These are phyloP conservation scores for Isoetes engelmannii DNA, from an alignment of 83 land plant species.

Conservation along the genomic window DNA sequence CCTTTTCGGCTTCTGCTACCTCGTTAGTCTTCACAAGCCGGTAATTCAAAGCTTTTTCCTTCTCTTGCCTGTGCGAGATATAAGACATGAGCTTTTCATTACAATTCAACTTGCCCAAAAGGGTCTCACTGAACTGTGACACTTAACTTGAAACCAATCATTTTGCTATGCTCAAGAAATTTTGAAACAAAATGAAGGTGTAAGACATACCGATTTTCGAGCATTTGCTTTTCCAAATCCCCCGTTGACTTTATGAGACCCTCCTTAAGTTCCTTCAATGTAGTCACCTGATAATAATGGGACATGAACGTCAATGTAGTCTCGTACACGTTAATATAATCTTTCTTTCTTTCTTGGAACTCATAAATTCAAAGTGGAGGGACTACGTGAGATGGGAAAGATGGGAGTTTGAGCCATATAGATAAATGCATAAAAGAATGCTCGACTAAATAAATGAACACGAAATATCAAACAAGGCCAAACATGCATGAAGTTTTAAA, in stretches of 20 bases:
- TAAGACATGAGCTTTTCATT: neutral
- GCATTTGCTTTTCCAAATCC: conserved; percentile 63
- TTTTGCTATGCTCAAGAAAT: neutral
- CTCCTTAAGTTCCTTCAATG: conserved; percentile 53
- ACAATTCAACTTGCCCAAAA: neutral
- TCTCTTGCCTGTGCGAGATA: conserved; percentile 45
- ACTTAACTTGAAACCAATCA: neutral
- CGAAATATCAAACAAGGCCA: neutral
- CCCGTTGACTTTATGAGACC: conserved; percentile 53
- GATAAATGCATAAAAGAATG: too few relatives aligned
- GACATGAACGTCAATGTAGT: too few relatives aligned
- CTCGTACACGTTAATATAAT: too few relatives aligned
- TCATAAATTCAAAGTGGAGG: too few relatives aligned
- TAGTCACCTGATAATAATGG: conserved; percentile 46
- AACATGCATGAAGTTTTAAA: too few relatives aligned
- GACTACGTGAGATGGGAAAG: too few relatives aligned
- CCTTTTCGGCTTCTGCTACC: conserved; percentile 73
- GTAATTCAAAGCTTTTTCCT: conserved; percentile 73
- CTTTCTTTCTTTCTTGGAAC: too few relatives aligned
- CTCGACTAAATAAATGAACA: too few relatives aligned
- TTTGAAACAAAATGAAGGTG: neutral
- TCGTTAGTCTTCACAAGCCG: conserved; percentile 57
- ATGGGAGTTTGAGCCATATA: too few relatives aligned
- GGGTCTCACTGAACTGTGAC: neutral
- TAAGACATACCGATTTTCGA: conserved; percentile 54